These are phyloP conservation scores for Metschnikowia colocasiae DNA, from an alignment of 805 yeast genomes.

Conservation along the genomic window DNA sequence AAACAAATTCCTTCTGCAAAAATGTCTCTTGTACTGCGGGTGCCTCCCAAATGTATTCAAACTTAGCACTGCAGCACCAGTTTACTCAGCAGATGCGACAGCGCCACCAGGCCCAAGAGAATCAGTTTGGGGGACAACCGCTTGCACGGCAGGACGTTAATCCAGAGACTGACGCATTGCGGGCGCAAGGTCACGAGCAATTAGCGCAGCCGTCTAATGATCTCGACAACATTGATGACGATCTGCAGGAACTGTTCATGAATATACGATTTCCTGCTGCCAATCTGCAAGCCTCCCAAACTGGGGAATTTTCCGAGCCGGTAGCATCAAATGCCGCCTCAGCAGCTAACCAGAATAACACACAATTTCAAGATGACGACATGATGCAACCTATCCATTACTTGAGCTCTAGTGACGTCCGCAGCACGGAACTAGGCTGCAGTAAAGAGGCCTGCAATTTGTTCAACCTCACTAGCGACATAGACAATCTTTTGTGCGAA, in stretches of 20 bases:
- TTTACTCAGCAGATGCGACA: constrained; percentile 2
- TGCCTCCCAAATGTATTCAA: constrained; percentile 6
- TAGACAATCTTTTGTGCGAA: constrained; percentile 20
- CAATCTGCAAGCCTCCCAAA: background rate
- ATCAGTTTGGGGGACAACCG: background rate
- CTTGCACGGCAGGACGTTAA: background rate
- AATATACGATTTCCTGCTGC: constrained; percentile 7
- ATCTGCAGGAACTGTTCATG: constrained; percentile 9
- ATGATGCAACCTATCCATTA: constrained; percentile 1
- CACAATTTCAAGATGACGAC: background rate
- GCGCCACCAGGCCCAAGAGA: constrained; percentile 4
- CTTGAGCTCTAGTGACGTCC: background rate
- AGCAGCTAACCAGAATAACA: background rate
- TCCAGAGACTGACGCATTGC: background rate
- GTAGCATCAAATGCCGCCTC: background rate
- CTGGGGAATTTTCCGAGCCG: background rate
- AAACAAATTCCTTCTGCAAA: constrained; percentile 29
- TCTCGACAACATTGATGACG: constrained; percentile 5
- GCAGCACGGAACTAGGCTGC: background rate
- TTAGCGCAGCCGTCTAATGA: background rate
- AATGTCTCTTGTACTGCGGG: background rate
- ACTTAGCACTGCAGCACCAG: constrained; percentile 3
- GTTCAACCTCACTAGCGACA: background rate
- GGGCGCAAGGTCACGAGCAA: constrained; percentile 2
- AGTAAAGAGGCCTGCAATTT: background rate